Percentiles rank a stretch among this genome's conserved stretches.
phyloP scores from a whole-genome alignment of 192 early-diverging fungal genomes.

The Coemansia sp. region DNA sequence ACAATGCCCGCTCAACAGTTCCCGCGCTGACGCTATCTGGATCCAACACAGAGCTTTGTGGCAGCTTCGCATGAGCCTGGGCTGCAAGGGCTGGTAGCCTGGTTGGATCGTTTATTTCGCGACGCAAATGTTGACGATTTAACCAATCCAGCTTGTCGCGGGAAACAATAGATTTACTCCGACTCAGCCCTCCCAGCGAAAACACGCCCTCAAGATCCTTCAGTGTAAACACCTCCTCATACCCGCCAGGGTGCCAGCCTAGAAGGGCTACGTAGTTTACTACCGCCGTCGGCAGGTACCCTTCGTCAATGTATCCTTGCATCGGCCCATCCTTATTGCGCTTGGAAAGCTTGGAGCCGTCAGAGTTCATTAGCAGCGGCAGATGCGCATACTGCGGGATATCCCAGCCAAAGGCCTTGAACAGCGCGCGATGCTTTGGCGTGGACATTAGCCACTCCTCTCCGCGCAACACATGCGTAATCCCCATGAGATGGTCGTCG shows the following conservation, averaged over 20 bases:
- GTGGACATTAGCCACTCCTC: constrained; percentile 96
- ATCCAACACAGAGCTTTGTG: neutral
- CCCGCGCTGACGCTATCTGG: neutral
- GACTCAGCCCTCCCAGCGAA: constrained; percentile 36
- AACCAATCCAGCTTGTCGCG: constrained; percentile 50
- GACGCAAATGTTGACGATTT: constrained; percentile 44
- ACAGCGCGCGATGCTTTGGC: constrained; percentile 86
- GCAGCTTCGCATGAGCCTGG: constrained; percentile 20
- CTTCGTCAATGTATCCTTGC: constrained; percentile 72
- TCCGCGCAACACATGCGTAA: constrained; percentile 90
- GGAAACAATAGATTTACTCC: constrained; percentile 48
- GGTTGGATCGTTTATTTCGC: constrained; percentile 18
- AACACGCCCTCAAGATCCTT: constrained; percentile 28
- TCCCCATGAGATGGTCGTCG: constrained; percentile 87
- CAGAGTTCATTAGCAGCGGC: constrained; percentile 79
- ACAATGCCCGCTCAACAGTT: constrained; percentile 22
- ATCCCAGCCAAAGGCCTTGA: constrained; percentile 77
- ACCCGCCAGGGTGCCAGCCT: constrained; percentile 68
- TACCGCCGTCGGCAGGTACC: constrained; percentile 81
- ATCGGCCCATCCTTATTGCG: constrained; percentile 70
- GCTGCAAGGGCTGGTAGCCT: constrained; percentile 2
- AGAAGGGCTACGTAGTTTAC: constrained; percentile 85
- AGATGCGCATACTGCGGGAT: constrained; percentile 81
- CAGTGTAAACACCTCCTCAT: constrained; percentile 67
- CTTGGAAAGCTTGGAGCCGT: constrained; percentile 88